Evolutionary conservation across 2,329 filamentous ascomycete species (phyloP), one percentile per base, ranked within the genome.

Genomic region (Xylariomycetidae sp.): DNA sequence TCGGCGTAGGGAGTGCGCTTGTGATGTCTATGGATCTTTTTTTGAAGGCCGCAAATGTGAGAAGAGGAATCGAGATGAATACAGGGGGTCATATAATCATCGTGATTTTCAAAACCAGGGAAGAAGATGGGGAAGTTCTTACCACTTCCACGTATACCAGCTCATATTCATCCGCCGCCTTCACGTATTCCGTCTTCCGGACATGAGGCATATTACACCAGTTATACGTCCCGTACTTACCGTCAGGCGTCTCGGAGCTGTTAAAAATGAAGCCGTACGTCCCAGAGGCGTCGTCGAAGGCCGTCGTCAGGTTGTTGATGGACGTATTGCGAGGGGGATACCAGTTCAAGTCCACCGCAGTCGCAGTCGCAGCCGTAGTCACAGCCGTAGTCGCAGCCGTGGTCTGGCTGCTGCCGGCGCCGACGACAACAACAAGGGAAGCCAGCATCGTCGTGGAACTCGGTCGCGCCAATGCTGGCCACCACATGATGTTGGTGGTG

Each of bases 131-230:
- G n/a, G n/a, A n/a, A 23, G 8, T 23, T 8, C 70, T 58, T 59
- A 85, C 78, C 49, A 89, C 64, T 61, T 90, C 85, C 6, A 90
- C 85, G 53, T 89, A 90, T 49, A 72, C 62, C 31, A 92, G 63
- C 47, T 79, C 66, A 52, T 77, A 88, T n/a, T 72, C 72, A 0
- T 59, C 43, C 2, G 63, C 48, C 0, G 72, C 64, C 40, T 59
- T 68, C 11, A 69, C 57, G 51, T 92, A 92, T 49, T 86, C 82
- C 11, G 59, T 58, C 15, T 57, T 62, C 19, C 85, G 72, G n/a
- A 85, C 82, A 61, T 90, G 87, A 1, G 87, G 86, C 85, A 92
- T 92, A 52, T 92, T 89, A 60, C 86, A 92, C 71, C 72, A 90
- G 57, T 90, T 88, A 59, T 89, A 89, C 2, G 63, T 69, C 5